A percentile compares a stretch with the other conserved stretches of the same genome.
Evolutionary conservation across 2,329 filamentous ascomycete genomes (phyloP).

Genomic region (Chrysosporium queenslandicum): DNA sequence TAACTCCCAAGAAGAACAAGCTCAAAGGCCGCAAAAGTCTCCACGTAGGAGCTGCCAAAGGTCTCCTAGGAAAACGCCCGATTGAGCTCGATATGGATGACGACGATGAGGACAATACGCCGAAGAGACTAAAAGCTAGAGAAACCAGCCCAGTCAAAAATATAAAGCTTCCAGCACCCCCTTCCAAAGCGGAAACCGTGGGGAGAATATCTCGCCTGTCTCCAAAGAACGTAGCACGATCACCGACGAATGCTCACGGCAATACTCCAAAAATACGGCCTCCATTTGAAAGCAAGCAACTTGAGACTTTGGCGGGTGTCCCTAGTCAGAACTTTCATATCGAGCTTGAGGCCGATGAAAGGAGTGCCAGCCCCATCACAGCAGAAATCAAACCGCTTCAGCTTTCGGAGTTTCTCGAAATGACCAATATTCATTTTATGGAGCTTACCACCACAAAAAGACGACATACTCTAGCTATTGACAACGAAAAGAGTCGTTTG

Average conservation of each 20-base stretch:
- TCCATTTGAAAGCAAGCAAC: slow-evolving; percentile 22
- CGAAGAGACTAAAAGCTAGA: slow-evolving; percentile 60
- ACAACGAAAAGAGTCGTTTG: slow-evolving; percentile 27
- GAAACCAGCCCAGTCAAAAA: slow-evolving; percentile 70
- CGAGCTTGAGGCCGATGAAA: slow-evolving; percentile 21
- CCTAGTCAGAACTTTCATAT: slow-evolving; percentile 25
- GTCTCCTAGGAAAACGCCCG: slow-evolving; percentile 64
- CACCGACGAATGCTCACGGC: slow-evolving; percentile 22
- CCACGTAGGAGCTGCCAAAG: slow-evolving; percentile 62
- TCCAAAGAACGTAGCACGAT: slow-evolving; percentile 32
- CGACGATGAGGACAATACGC: slow-evolving; percentile 48
- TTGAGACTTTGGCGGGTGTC: not conserved
- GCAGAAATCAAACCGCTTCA: slow-evolving; percentile 55
- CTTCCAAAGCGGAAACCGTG: slow-evolving; percentile 56
- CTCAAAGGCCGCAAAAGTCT: slow-evolving; percentile 64
- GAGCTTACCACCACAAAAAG: slow-evolving; percentile 94
- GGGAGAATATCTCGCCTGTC: slow-evolving; percentile 47
- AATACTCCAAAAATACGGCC: slow-evolving; percentile 22
- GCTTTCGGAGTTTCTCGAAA: slow-evolving; percentile 82
- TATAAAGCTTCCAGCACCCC: slow-evolving; percentile 58
- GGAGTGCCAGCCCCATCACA: not conserved
- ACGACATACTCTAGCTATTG: slow-evolving; percentile 66
- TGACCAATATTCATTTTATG: slow-evolving; percentile 97
- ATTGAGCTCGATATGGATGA: slow-evolving; percentile 56
- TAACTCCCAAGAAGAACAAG: slow-evolving; percentile 64